phyloP scores from a whole-genome alignment of 108 stramenopile species.

The Pseudonitzschia multiseries region DNA sequence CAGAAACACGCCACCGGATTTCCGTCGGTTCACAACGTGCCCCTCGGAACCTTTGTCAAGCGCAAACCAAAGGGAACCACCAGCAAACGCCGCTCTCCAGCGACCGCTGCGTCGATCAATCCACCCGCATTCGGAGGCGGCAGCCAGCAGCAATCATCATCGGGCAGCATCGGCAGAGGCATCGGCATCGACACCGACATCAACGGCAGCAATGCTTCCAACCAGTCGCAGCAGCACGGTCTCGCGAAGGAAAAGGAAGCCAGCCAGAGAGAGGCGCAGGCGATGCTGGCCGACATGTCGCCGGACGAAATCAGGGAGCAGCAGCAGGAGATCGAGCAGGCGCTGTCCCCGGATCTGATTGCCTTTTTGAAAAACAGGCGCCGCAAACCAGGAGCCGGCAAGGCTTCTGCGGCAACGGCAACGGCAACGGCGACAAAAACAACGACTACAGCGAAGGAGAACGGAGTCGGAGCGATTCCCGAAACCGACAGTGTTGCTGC shows the following conservation, averaged over 20 bases:
- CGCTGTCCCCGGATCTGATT: slow-evolving; percentile 68
- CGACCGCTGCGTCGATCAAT: not conserved
- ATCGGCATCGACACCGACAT: not conserved
- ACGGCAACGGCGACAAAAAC: not conserved
- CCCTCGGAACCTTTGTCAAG: slow-evolving; percentile 55
- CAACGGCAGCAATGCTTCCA: too few species aligned
- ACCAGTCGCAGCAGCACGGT: not conserved
- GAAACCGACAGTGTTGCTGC: not conserved
- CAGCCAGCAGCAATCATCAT: too few species aligned
- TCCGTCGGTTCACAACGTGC: slow-evolving; percentile 43
- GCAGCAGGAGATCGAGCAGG: slow-evolving; percentile 53
- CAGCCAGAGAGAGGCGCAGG: slow-evolving; percentile 37
- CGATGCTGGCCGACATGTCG: slow-evolving; percentile 73
- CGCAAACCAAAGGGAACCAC: not conserved
- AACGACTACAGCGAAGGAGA: not conserved
- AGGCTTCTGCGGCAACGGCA: too few species aligned
- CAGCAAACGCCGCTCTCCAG: not conserved
- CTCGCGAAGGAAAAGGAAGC: slow-evolving; percentile 24
- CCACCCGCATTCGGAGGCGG: too few species aligned
- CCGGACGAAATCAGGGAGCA: slow-evolving; percentile 56
- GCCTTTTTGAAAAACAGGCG: slow-evolving; percentile 58
- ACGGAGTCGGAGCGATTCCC: too few species aligned
- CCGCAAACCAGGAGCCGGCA: slow-evolving; percentile 15
- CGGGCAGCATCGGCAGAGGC: too few species aligned
- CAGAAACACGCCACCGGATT: slow-evolving; percentile 28